Conservation (phyloP, 257 asterid genomes). For the Solanum appendiculatum region DNA sequence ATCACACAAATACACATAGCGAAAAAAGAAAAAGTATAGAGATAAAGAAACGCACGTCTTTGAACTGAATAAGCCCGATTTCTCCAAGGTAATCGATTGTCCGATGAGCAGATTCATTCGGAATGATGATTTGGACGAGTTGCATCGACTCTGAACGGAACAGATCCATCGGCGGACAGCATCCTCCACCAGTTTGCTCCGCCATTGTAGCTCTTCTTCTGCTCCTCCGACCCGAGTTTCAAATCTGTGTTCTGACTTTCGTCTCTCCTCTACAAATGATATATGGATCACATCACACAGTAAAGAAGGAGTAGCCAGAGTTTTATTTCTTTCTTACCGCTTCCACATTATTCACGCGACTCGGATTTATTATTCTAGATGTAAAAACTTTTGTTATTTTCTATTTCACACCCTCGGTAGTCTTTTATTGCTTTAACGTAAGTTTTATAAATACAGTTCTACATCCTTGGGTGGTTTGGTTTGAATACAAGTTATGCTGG, state of each 20-base stretch:
- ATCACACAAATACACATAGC: background rate
- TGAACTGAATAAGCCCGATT: constrained; percentile 80
- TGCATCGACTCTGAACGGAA: constrained; percentile 96
- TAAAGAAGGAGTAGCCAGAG: background rate
- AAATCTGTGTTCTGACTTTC: constrained; percentile 1
- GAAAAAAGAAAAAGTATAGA: background rate
- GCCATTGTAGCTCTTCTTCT: constrained; percentile 39
- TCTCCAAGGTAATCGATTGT: constrained; percentile 78
- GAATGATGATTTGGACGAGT: constrained; percentile 84
- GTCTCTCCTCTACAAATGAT: background rate
- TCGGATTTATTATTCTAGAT: background rate
- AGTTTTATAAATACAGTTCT: background rate
- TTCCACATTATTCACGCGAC: constrained; percentile 17
- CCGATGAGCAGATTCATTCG: constrained; percentile 83
- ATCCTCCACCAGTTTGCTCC: constrained; percentile 55
- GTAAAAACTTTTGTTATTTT: background rate
- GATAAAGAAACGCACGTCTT: constrained; percentile 47
- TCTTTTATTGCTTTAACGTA: background rate
- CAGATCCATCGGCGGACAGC: constrained; percentile 98
- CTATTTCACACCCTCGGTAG: background rate
- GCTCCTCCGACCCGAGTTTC: constrained; percentile 2
- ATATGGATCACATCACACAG: background rate
- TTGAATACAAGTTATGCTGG: too few relatives aligned
- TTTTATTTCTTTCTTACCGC: constrained; percentile 1
- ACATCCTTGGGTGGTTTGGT: too few relatives aligned